These are phyloP conservation scores for Medicago lupulina DNA, from an alignment of 306 rosid species.

Conservation along the genomic window DNA sequence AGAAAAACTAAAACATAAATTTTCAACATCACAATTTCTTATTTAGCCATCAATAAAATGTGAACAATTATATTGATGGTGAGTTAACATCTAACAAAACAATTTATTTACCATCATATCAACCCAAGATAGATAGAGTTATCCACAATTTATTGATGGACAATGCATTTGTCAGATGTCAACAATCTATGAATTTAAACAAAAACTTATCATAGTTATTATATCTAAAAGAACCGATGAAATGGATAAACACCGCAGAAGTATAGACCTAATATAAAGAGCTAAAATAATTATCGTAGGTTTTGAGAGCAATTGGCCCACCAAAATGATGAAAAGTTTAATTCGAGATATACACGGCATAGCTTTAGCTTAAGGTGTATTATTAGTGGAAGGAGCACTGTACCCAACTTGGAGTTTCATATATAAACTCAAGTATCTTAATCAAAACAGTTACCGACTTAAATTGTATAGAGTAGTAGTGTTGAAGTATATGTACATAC, in stretches of 20 bases:
- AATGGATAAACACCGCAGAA: neutral
- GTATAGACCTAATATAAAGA: neutral
- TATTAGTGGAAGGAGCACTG: neutral
- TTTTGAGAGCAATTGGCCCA: conserved; percentile 5
- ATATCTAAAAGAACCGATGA: neutral
- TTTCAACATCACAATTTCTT: neutral
- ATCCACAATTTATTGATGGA: too few relatives aligned
- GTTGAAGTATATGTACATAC: neutral
- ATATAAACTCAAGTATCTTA: conserved; percentile 15
- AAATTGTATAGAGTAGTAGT: neutral
- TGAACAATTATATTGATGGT: too few relatives aligned
- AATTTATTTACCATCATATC: too few relatives aligned
- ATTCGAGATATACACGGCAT: neutral
- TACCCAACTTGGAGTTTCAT: conserved; percentile 2
- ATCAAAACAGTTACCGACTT: conserved; percentile 35
- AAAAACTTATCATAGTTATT: too few relatives aligned
- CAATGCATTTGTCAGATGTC: too few relatives aligned
- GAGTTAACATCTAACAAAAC: too few relatives aligned
- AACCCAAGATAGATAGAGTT: too few relatives aligned
- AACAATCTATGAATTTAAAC: neutral
- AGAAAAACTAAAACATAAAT: neutral
- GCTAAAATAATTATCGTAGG: neutral
- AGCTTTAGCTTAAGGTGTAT: conserved; percentile 7
- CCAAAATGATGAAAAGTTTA: conserved; percentile 6
- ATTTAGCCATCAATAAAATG: too few relatives aligned